Conservation (phyloP, 23 red algal species). For the Gracilaria gracilis region DNA sequence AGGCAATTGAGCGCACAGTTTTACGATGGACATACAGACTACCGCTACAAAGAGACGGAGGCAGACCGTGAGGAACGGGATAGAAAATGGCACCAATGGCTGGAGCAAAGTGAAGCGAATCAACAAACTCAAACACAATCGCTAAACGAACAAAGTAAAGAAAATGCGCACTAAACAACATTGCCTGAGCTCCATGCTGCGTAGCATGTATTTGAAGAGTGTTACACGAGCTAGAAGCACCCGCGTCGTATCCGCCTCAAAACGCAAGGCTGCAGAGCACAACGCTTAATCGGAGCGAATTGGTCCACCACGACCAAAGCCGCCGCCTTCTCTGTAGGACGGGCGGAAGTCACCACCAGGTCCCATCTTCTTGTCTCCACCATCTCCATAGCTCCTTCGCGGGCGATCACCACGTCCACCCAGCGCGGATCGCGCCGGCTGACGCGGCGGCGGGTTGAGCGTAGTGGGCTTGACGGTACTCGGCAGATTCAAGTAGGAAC, state of each 20-base stretch:
- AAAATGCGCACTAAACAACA: background rate
- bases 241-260: too few species aligned
- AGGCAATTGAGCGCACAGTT: slow-evolving; percentile 65
- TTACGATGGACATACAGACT: slow-evolving; percentile 80
- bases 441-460: slow-evolving; percentile 79
- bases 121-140: too few species aligned
- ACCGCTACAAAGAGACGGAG: slow-evolving; percentile 77
- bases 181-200: background rate
- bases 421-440: slow-evolving; percentile 63
- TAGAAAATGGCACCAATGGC: slow-evolving; percentile 62
- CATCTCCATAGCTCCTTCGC: slow-evolving; percentile 66
- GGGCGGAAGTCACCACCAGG: slow-evolving; percentile 86
- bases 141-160: background rate
- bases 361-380: slow-evolving; percentile 88
- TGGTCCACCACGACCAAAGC: slow-evolving; percentile 71
- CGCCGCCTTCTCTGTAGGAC: slow-evolving; percentile 72
- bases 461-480: slow-evolving; percentile 85
- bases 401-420: slow-evolving; percentile 60
- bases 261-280: too few species aligned
- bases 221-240: too few species aligned
- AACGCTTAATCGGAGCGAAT: slow-evolving; percentile 24
- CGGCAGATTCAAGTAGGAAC: slow-evolving; percentile 91
- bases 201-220: too few species aligned
- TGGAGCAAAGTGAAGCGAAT: slow-evolving; percentile 21
- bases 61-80: slow-evolving; percentile 52